Evolutionary conservation across 2,329 filamentous ascomycete genomes (phyloP).

Genomic region (Hypoxylon sp.): DNA sequence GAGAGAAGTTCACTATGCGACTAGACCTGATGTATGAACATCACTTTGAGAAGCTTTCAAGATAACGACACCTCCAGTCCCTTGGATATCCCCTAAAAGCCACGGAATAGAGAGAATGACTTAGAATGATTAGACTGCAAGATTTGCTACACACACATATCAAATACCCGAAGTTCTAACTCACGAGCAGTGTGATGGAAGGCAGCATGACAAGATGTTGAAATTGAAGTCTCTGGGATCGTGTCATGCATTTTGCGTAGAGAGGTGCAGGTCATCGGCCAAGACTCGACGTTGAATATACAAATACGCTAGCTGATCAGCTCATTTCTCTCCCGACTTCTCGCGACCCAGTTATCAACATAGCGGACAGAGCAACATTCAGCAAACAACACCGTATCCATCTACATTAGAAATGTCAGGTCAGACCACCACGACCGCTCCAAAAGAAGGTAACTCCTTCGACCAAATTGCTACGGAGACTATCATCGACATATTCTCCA

Average conservation of each 20-base stretch:
- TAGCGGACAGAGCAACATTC: background rate
- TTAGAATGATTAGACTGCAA: background rate
- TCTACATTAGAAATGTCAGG: background rate
- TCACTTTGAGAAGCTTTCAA: conserved; percentile 31
- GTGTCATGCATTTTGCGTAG: background rate
- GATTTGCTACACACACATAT: background rate
- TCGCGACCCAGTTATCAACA: background rate
- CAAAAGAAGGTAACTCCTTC: background rate
- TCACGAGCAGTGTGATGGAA: background rate
- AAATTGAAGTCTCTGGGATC: too few species aligned
- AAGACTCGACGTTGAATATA: background rate
- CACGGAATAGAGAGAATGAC: too few species aligned
- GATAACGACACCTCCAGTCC: background rate
- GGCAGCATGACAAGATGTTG: background rate
- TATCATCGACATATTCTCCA: conserved; percentile 15
- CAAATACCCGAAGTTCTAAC: background rate
- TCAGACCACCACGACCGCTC: background rate
- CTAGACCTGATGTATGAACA: conserved; percentile 53
- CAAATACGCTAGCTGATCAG: background rate
- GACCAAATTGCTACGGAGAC: conserved; percentile 13
- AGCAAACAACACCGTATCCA: background rate
- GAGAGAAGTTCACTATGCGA: conserved; percentile 53
- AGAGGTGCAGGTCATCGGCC: background rate
- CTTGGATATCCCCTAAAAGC: background rate
- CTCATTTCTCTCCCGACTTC: background rate